Evolutionary conservation across 208 protist species (phyloP), one percentile per base, ranked within the genome.

Genomic region (Leishmania martiniquensis): DNA sequence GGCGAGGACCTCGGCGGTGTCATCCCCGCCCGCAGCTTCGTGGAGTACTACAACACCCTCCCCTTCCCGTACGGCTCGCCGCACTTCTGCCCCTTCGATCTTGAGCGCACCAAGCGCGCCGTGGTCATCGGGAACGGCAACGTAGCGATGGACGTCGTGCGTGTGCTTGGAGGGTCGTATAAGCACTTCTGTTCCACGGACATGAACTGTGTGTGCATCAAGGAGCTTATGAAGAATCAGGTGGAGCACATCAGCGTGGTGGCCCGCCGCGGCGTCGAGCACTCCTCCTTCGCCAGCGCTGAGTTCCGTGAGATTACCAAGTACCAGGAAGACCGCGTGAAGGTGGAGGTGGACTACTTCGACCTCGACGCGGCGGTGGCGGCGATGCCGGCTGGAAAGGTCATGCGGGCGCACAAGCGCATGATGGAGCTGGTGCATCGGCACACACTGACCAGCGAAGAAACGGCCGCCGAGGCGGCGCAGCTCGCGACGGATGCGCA

Each of bases 31-130:
- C 80, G 91, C 32, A 87, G 90, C 45, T 98, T 99, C 86, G 98
- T 99, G 25, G 84, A 86, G 34, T 99, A 98, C 92, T 99, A 99
- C 93, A 99, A 99, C 89, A 98, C 97, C 10, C 84, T 96, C 55
- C 98, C 98, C 4, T 92, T 94, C 67, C 93, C 93, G 15, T 85
- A 93, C 67, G 89, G 90, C 54, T 85, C 89, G 9, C 94, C 94
- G 44, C 88, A 86, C 67, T 91, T 94, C 65, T 92, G 90, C 76
- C 92, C 92, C 6, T 91, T 97, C 63, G 87, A 92, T 47, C 42
- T 96, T 7, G 81, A 83, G 44, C 83, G 84, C 37, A 84, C 87
- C 5, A 20, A 60, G 6, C 82, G 87, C 34, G 94, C 77, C 13
- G 83, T 89, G 0, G 86, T 99, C 54, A 88, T 98, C 74, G 96